Evolutionary conservation across 1,284 basidiomycete species (phyloP), one percentile per base, ranked within the genome.

Genomic region (Anthracocystis panici-leucophaei): DNA sequence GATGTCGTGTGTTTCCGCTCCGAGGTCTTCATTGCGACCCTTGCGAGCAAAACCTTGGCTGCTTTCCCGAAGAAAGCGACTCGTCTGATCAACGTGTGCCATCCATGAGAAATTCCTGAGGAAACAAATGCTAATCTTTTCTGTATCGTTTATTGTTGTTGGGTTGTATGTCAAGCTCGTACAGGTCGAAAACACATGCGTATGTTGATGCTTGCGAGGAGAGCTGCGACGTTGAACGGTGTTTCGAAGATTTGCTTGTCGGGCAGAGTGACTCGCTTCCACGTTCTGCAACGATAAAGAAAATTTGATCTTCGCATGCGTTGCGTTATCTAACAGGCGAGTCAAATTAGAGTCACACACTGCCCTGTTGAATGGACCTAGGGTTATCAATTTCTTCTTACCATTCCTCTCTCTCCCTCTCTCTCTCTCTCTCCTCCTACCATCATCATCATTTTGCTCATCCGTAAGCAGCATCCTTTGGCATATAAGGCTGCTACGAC

Each of bases 251-350:
- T 33, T 33, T 33, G 7, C 12, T 11, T n/a, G n/a, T n/a, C n/a
- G n/a, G n/a, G n/a, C n/a, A n/a, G n/a, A n/a, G n/a, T n/a, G n/a
- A n/a, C n/a, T n/a, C n/a, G n/a, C n/a, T n/a, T n/a, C n/a, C n/a
- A n/a, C n/a, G n/a, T n/a, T n/a, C n/a, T n/a, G n/a, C n/a, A n/a
- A 20, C 42, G n/a, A 9, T 10, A 33, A 9, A 9, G 31, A 46
- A 31, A 57, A 46, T 35, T 46, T 45, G 21, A 31, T 55, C 12
- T 31, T n/a, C 9, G n/a, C 44, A 33, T 27, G 27, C 23, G 7
- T 21, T 45, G 23, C 55, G 33, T 57, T 57, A 50, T 57, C 56
- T 49, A 29, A 57, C 51, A 35, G 51, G 16, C 51, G 49, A 51
- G 51, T 54, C 41, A 25, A 44, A n/a, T 38, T 18, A 29, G 48